Base-by-base conservation (phyloP, 768 basidiomycete species). In the Xerocomellus dryophilus region DNA sequence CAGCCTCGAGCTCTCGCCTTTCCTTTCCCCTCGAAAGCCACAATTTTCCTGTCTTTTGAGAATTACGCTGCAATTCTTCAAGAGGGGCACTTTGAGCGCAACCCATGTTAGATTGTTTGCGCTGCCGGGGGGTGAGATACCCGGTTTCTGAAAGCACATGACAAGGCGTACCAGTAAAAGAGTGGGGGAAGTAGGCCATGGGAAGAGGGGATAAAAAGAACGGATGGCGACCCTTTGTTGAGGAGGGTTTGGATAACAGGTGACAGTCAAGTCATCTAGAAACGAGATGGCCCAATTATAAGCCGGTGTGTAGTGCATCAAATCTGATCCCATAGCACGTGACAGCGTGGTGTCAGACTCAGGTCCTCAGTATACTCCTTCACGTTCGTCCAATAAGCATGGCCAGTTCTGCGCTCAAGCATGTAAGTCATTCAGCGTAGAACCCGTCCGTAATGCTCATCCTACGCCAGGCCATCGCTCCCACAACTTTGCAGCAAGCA, bases 401-500 rank as follows among this genome's bases (percentile, higher is more conserved):
- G 79, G 72, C 79, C 61, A 80, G 74, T 64, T 67, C 60, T 51
- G 75, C 69, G 27, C 66, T 77, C 58, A 80, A 74, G 60, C 76
- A 78, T 62, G 78, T 78, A 54, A 43, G 73, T 61, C 47, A 0
- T 18, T n/a, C 38, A 10, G 40, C 23, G 35, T 32, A 21, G 15
- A 2, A 14, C 14, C 11, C 4, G 38, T 58, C 56, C 45, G n/a
- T n/a, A n/a, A n/a, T 50, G n/a, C 44, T 76, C 72, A 71, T 50
- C 70, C 67, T 61, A 60, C 62, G 29, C 48, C 56, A 79, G 66
- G 72, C 69, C 32, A 70, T 74, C 46, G 65, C 80, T 9, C 66
- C 80, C 39, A 67, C 76, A 42, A 90, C 92, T 3, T 79, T 99
- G 43, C 93, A 97, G 63, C 86, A 93, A 68, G 81, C 86, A 4